Base-by-base conservation (phyloP, 768 basidiomycete species). In the Phallus indusiatus region DNA sequence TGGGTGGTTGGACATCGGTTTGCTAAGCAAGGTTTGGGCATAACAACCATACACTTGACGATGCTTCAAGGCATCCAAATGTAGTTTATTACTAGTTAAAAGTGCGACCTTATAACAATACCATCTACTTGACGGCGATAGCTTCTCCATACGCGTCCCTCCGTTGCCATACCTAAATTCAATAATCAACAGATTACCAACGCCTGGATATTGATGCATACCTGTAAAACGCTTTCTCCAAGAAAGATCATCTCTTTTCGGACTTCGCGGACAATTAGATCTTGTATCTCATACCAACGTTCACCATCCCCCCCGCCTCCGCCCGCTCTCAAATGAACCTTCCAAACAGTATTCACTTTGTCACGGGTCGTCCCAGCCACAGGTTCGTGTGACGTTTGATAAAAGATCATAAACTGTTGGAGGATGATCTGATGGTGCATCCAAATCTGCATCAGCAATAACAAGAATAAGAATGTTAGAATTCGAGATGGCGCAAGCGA, bases 241-340 rank as follows among this genome's bases (percentile, higher is more conserved):
- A 99, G 75, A 70, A 96, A 94, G 56, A 99, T 95, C 91, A 99
- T 94, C 68, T 96, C 93, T 71, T 90, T 92, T 60, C 93, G 78
- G n/a, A 91, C 89, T 67, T 98, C 94, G 69, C 93, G 88, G 10
- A 99, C 94, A 61, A 94, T 89, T 59, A 99, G 77, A 74, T 99
- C 95, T 72, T 97, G 93, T 53, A 98, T 86, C 75, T 92, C 86
- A 70, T 90, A 88, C 96, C 96, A 98, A 68, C 88, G 91, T 72
- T 97, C 94, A 53, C 76, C 79, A 62, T 94, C 89, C 36, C 85
- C 88, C 16, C 85, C 86, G 53, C 84, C 86, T 17, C 83, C 81
- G 28, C 82, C 82, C 53, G 84, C 84, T 61, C 87, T 81, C 54
- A 94, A 78, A 72, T 94, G 89, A 28, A 84, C 87, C 71, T 98